Evolutionary conservation across 2,329 filamentous ascomycete genomes (phyloP).

Genomic region (Trichophyton benhamiae): DNA sequence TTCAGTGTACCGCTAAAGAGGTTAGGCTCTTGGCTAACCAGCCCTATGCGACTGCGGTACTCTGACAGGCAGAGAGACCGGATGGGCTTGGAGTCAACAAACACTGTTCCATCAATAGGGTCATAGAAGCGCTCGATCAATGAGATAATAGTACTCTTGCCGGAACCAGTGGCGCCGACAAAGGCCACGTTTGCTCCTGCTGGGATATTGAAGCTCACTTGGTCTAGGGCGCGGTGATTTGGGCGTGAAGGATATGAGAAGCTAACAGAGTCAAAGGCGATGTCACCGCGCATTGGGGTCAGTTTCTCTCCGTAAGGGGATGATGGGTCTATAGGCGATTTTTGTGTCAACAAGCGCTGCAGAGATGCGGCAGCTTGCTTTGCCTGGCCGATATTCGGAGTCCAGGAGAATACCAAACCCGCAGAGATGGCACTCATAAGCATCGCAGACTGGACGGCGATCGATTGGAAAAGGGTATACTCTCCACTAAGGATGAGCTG

Average conservation of each 20-base stretch:
- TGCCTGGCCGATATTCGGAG: slow-evolving; percentile 61
- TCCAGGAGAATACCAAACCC: slow-evolving; percentile 62
- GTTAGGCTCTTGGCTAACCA: slow-evolving; percentile 67
- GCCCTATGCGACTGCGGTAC: slow-evolving; percentile 56
- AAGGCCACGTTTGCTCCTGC: slow-evolving; percentile 34
- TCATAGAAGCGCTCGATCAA: slow-evolving; percentile 67
- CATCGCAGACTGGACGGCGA: slow-evolving; percentile 60
- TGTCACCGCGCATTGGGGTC: slow-evolving; percentile 19
- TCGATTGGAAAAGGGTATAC: slow-evolving; percentile 56
- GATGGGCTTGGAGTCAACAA: slow-evolving; percentile 60
- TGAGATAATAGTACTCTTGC: slow-evolving; percentile 61
- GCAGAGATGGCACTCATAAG: slow-evolving; percentile 61
- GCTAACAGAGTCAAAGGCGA: slow-evolving; percentile 44
- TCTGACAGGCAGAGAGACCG: slow-evolving; percentile 55
- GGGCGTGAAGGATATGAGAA: slow-evolving; percentile 57
- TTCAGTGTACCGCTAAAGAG: slow-evolving; percentile 64
- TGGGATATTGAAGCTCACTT: slow-evolving; percentile 43
- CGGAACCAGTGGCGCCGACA: slow-evolving; percentile 63
- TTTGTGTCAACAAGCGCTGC: background rate
- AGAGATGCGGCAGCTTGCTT: slow-evolving; percentile 42
- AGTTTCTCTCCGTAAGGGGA: slow-evolving; percentile 14
- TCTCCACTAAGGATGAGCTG: slow-evolving; percentile 55
- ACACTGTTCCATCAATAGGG: slow-evolving; percentile 49
- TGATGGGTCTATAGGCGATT: slow-evolving; percentile 12
- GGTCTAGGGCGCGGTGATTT: slow-evolving; percentile 46